phyloP scores from a whole-genome alignment of 192 early-diverging fungal genomes.

The Linnemannia zychae region DNA sequence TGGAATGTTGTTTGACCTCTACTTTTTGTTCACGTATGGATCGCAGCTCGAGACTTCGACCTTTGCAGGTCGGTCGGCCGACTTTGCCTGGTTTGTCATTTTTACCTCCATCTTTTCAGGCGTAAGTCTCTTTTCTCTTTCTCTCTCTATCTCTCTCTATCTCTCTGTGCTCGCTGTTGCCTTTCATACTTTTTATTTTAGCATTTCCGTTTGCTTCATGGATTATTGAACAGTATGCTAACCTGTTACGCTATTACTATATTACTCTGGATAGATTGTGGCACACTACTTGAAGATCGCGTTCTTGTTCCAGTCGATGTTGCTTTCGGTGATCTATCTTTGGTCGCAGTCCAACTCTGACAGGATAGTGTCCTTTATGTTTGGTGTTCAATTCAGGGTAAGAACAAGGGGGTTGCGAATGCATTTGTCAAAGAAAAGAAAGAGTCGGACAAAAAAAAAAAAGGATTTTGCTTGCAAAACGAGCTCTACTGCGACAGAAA shows the following conservation, averaged over 20 bases:
- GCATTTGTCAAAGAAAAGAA: neutral
- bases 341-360: slow-evolving; percentile 45
- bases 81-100: slow-evolving; percentile 84
- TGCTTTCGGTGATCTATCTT: slow-evolving; percentile 47
- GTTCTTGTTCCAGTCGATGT: slow-evolving; percentile 35
- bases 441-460: slow-evolving; percentile 5
- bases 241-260: neutral
- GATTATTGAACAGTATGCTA: neutral
- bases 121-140: slow-evolving; percentile 49
- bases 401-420: neutral
- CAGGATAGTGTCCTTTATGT: slow-evolving; percentile 54
- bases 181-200: too few relatives aligned
- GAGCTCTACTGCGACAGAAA: too few relatives aligned
- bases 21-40: slow-evolving; percentile 83
- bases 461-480: neutral
- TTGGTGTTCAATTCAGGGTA: slow-evolving; percentile 54
- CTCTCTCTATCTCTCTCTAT: too few relatives aligned
- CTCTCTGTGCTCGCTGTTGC: too few relatives aligned
- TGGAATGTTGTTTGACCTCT: slow-evolving; percentile 73
- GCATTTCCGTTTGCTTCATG: neutral
- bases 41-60: slow-evolving; percentile 75
- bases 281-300: slow-evolving; percentile 17
- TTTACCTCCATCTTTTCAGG: slow-evolving; percentile 66
- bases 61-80: slow-evolving; percentile 78
- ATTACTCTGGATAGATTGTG: neutral